Evolutionary conservation across 2,329 filamentous ascomycete species (phyloP).

Genomic region (Fusarium temperatum): DNA sequence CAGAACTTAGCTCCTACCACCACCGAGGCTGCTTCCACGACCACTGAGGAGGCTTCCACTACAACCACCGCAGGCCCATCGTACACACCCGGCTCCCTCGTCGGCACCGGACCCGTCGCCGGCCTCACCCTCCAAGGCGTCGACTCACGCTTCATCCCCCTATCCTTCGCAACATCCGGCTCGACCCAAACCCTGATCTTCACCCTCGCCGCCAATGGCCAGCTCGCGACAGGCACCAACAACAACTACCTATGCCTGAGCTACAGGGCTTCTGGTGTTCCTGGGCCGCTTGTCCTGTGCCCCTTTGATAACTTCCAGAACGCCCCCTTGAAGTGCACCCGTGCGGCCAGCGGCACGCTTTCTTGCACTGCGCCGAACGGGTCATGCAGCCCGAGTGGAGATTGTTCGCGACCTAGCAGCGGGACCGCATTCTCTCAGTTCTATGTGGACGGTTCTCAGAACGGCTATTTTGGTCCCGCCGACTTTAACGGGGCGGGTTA

Average conservation of each 20-base stretch:
- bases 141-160: background rate
- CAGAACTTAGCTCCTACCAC: too few relatives aligned
- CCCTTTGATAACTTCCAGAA: background rate
- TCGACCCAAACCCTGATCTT: conserved; percentile 1
- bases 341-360: background rate
- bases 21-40: background rate
- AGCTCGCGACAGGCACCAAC: background rate
- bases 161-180: background rate
- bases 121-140: background rate
- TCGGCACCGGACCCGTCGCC: background rate
- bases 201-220: background rate
- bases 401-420: background rate
- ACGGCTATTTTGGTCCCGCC: background rate
- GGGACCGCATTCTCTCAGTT: background rate
- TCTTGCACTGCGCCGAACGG: background rate
- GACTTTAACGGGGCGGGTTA: background rate
- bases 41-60: background rate
- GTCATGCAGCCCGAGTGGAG: rapidly evolving
- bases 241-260: background rate
- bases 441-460: background rate
- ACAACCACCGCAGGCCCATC: background rate
- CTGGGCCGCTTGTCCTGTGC: background rate
- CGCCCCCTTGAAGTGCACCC: background rate
- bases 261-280: background rate
- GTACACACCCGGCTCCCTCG: background rate